Conservation (phyloP, 129 eudicot species). For the carrot (Daucus carota) region DNA sequence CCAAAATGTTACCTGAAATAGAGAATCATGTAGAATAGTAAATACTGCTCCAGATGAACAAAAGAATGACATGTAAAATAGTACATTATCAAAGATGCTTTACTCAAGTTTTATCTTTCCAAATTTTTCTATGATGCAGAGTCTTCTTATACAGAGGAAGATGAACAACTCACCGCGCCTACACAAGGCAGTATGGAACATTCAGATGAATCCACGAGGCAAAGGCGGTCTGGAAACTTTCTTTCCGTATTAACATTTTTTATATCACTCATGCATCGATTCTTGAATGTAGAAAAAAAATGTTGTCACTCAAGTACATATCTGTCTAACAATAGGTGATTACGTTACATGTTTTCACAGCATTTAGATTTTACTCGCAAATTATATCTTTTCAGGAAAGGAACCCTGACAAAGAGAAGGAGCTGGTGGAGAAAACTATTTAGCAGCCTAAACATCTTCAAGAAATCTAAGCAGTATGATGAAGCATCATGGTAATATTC, state of each 20-base stretch:
- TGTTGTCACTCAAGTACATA: neutral
- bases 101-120: neutral
- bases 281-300: neutral
- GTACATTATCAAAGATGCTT: neutral
- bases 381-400: neutral
- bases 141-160: neutral
- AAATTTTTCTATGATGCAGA: neutral
- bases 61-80: too few relatives aligned
- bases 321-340: neutral
- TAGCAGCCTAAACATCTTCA: constrained; percentile 5
- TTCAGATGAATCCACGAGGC: neutral
- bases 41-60: neutral
- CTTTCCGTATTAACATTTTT: neutral
- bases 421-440: constrained; percentile 4
- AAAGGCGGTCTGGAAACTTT: neutral
- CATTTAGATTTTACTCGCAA: neutral
- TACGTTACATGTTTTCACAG: neutral
- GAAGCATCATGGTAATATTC: neutral
- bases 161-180: neutral
- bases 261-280: neutral
- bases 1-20: too few relatives aligned
- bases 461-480: neutral
- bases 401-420: neutral
- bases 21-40: neutral
- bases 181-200: neutral